These are phyloP conservation scores for Blastomyces emzantsi DNA, from an alignment of 2,329 filamentous ascomycete genomes.

Conservation along the genomic window DNA sequence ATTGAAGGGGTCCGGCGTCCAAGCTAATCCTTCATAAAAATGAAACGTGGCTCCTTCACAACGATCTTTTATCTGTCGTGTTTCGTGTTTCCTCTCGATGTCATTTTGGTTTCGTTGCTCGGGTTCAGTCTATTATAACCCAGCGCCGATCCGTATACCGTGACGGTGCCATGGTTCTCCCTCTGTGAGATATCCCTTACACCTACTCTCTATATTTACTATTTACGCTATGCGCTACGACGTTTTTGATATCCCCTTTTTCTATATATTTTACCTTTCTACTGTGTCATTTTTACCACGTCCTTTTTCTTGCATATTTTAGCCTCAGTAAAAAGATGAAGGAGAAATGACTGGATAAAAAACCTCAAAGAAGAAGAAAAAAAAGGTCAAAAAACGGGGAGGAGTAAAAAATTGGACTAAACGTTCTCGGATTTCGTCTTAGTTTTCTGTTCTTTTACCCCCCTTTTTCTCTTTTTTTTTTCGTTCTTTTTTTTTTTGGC, in stretches of 20 bases:
- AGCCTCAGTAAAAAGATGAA: neutral
- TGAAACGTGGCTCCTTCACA: slow-evolving; percentile 18
- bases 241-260: neutral
- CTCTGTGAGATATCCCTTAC: neutral
- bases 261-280: neutral
- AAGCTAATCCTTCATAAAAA: neutral
- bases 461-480: neutral
- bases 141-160: neutral
- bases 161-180: neutral
- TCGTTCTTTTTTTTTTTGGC: no score
- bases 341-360: neutral
- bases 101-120: neutral
- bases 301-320: neutral
- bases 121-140: neutral
- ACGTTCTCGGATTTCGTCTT: neutral
- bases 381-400: neutral
- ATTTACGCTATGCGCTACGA: neutral
- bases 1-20: slow-evolving; percentile 26
- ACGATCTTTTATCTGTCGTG: neutral
- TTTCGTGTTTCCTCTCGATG: neutral
- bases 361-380: neutral
- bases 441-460: neutral
- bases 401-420: neutral
- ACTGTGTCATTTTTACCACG: neutral
- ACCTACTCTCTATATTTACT: neutral